Percentiles rank a stretch among this genome's conserved stretches.
Evolutionary conservation across 1,284 basidiomycete species (phyloP).

Genomic region (Acaromyces ingoldii): DNA sequence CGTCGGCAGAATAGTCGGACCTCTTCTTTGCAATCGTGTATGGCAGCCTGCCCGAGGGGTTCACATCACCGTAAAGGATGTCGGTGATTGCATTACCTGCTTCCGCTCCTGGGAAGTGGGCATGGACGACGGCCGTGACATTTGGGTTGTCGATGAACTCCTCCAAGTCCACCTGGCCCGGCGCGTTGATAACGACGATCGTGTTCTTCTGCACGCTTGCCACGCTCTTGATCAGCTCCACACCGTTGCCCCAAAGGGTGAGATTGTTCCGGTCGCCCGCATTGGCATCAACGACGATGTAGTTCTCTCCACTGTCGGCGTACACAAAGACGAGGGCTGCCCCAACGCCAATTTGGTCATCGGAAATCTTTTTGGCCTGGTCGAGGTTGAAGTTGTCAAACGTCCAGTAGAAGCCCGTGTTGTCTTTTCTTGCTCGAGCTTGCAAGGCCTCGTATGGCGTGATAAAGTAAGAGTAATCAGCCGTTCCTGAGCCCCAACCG

Average conservation of each 20-base stretch:
- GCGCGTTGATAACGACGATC: constrained; percentile 38
- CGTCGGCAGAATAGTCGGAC: constrained; percentile 30
- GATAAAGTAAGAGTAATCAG: constrained; percentile 56
- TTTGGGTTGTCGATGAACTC: constrained; percentile 36
- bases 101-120: constrained; percentile 35
- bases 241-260: constrained; percentile 71
- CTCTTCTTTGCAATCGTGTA: constrained; percentile 39
- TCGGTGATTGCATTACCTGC: constrained; percentile 31
- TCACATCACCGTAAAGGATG: constrained; percentile 38
- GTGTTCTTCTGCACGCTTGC: constrained; percentile 26
- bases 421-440: constrained; percentile 57
- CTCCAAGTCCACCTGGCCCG: constrained; percentile 34
- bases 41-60: constrained; percentile 39
- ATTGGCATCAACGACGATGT: constrained; percentile 58
- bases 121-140: constrained; percentile 38
- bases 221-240: constrained; percentile 48
- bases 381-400: constrained; percentile 61
- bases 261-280: constrained; percentile 69
- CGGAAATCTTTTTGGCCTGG: constrained; percentile 29
- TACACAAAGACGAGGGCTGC: constrained; percentile 63
- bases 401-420: constrained; percentile 55
- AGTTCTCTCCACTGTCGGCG: constrained; percentile 31
- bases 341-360: constrained; percentile 35
- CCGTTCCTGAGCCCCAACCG: constrained; percentile 68
- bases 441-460: constrained; percentile 66